Evolutionary conservation across 1,139 yeast genomes (phyloP).

Genomic region (Wickerhamomyces sp.): DNA sequence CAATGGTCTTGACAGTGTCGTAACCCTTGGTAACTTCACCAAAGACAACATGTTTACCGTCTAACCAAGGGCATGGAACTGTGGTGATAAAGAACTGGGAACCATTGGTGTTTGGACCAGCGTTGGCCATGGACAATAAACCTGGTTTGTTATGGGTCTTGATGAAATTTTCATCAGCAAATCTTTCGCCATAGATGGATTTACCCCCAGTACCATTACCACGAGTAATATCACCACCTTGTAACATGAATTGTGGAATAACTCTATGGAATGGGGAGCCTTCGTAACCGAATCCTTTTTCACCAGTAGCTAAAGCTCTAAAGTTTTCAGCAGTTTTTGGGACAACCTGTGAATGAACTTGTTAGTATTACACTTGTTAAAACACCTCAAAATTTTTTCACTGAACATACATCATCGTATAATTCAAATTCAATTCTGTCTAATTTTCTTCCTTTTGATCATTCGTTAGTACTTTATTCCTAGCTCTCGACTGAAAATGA

Average conservation of each 20-base stretch:
- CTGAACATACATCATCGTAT: conserved; percentile 58
- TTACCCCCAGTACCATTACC: conserved; percentile 98
- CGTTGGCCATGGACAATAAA: conserved; percentile 97
- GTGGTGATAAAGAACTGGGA: conserved; percentile 99
- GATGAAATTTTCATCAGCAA: conserved; percentile 92
- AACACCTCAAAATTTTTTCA: background rate
- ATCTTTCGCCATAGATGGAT: conserved; percentile 94
- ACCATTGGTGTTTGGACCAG: conserved; percentile 99
- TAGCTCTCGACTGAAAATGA: background rate
- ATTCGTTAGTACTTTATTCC: background rate
- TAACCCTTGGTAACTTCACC: conserved; percentile 93
- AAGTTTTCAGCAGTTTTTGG: conserved; percentile 99
- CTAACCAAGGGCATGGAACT: conserved; percentile 93
- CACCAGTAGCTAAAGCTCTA: conserved; percentile 96
- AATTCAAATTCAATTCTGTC: conserved; percentile 78
- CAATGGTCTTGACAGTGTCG: conserved; percentile 90
- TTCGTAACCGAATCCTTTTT: conserved; percentile 94
- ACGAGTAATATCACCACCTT: conserved; percentile 97
- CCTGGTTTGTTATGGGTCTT: conserved; percentile 89
- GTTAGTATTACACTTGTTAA: background rate
- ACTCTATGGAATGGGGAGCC: conserved; percentile 97
- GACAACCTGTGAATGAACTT: conserved; percentile 40
- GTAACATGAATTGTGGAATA: conserved; percentile 97
- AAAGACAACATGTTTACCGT: conserved; percentile 97
- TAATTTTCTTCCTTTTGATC: conserved; percentile 28